Base-by-base conservation (phyloP, 2,329 filamentous ascomycete genomes). In the Periglandula ipomoeae region DNA sequence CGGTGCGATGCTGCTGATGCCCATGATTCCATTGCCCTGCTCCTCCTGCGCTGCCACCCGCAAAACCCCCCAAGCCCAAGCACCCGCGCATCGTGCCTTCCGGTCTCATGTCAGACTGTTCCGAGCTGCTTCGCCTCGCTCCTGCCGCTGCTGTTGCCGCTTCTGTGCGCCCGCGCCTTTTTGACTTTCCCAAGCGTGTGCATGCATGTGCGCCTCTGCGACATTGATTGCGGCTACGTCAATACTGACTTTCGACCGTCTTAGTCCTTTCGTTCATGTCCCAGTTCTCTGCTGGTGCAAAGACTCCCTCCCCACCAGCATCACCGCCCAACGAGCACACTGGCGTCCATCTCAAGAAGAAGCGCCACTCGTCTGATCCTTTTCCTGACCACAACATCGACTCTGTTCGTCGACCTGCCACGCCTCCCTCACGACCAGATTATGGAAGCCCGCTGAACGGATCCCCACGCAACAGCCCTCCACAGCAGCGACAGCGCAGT, bases 251-350 rank as follows among this genome's bases (percentile, higher is more conserved):
- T n/a, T 32, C 32, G 6, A 11, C 22, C 59, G 52, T 50, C 48
- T 55, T 65, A 94, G 89, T 95, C 50, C 75, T 89, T 59, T 94
- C 88, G 59, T 94, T 94, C 70, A 91, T 94, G 78, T 89, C 86
- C 66, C 81, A 84, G 69, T 83, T 87, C 73, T 85, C 84, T 56
- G 71, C 70, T 55, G 66, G 69, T 51, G 66, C 70, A 58, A 71
- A 70, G 53, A 66, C 67, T 55, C 67, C 71, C 35, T 69, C 72
- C 22, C 68, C 70, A 48, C 64, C 70, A 49, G 67, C 70, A 34
- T 72, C 72, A 41, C 70, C 72, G 50, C 65, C 69, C 46, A 59
- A 60, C 59, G 65, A 69, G 44, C 59, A 62, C 47, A 59, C 63
- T 49, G 51, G 57, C 54, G 51, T 60, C 30, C 56, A 61, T 53